A percentile compares a stretch with the other conserved stretches of the same genome.
phyloP scores from a whole-genome alignment of 495 filamentous ascomycete genomes.

The Talaromyces liani region DNA sequence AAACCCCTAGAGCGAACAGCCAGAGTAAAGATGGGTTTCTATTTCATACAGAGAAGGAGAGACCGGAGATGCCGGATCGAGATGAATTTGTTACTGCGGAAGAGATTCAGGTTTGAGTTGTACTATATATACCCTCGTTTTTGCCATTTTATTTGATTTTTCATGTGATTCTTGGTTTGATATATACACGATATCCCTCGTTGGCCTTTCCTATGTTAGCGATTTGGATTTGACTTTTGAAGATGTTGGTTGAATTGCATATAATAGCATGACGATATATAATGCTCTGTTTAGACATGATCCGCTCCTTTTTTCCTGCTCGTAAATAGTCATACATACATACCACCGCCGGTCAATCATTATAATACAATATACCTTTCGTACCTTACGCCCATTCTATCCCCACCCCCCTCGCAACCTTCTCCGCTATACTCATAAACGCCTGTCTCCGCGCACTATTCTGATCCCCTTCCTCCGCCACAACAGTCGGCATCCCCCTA shows the following conservation, averaged over 20 bases:
- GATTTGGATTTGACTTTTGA: neutral
- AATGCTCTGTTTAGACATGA: neutral
- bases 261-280: neutral
- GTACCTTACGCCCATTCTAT: constrained; percentile 17
- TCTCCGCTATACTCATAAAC: constrained; percentile 63
- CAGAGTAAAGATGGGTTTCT: neutral
- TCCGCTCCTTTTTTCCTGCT: neutral
- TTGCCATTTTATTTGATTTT: neutral
- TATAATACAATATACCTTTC: neutral
- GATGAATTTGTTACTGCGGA: constrained; percentile 23
- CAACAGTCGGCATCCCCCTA: constrained; percentile 82
- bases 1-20: neutral
- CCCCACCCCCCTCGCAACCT: constrained; percentile 47
- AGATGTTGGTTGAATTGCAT: neutral
- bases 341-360: neutral
- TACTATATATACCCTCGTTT: neutral
- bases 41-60: neutral
- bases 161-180: neutral
- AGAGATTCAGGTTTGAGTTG: constrained; percentile 5
- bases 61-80: constrained; percentile 26
- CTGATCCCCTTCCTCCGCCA: constrained; percentile 73
- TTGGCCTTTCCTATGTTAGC: neutral
- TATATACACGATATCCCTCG: neutral
- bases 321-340: neutral
- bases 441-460: constrained; percentile 60